Percentiles rank a stretch among this genome's conserved stretches.
Conservation (phyloP, 805 yeast genomes). For the Cyberlindnera meyerae region DNA sequence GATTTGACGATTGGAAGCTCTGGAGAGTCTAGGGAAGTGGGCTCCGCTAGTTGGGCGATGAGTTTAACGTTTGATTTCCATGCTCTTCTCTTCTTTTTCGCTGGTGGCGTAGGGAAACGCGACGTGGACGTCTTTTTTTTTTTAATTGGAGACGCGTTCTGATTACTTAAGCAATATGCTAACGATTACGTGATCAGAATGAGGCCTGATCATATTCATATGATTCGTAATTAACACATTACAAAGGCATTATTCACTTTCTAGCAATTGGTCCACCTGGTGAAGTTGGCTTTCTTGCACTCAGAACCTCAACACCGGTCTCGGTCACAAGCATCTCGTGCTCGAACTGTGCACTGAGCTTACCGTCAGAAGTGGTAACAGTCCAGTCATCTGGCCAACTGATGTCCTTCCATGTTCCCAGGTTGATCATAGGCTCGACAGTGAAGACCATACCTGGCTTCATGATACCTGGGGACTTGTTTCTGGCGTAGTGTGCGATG, state of each 20-base stretch:
- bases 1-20: not conserved
- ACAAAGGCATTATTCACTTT: no score
- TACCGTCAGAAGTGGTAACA: conserved; percentile 84
- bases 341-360: conserved; percentile 88
- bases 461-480: conserved; percentile 89
- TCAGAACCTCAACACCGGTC: conserved; percentile 84
- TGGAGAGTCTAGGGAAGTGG: no score
- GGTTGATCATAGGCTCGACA: conserved; percentile 93
- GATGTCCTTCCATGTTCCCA: conserved; percentile 74
- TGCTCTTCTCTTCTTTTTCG: no score
- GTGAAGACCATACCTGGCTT: conserved; percentile 96
- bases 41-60: no score
- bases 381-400: conserved; percentile 99
- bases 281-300: conserved; percentile 71
- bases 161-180: no score
- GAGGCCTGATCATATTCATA: no score
- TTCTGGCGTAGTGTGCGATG: conserved; percentile 90
- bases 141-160: no score
- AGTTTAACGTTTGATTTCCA: no score
- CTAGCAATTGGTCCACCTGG: conserved; percentile 86
- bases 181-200: no score
- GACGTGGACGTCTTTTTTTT: no score
- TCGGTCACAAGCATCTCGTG: conserved; percentile 92
- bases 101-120: no score
- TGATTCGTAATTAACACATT: no score